Base-by-base conservation (phyloP, 2,329 filamentous ascomycete species). In the Cordyceps fumosorosea region DNA sequence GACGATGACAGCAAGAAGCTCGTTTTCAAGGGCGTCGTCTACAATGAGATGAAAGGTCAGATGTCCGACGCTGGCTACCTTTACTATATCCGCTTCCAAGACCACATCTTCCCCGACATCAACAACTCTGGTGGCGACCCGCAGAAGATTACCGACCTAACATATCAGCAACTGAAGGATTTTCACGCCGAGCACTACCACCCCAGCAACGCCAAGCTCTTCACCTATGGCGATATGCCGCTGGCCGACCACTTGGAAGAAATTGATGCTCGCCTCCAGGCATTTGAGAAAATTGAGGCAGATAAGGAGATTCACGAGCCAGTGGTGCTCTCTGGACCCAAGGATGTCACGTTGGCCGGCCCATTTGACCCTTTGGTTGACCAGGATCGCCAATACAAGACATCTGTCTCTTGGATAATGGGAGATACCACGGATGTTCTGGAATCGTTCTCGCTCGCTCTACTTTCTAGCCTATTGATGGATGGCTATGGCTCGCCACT, bases 1-100 rank as follows among this genome's bases (percentile, higher is more conserved):
- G 72, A 74, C 11, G 79, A 73, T 69, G 81, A 86, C 62, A 84
- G 86, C 71, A 85, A 86, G 73, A 86, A 85, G 65, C 77, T 96
- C 47, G 90, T 96, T 0, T 98, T 98, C 81, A 98, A 98, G 78
- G 93, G 93, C 29, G 95, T 98, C 1, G 93, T 98, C 0, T 98
- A 98, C 78, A 99, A 99, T 70, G 95, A 99, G 78, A 99, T 99
- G 95, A 99, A 99, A 77, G 95, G 95, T 0, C 93, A 97, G 72
- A 96, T 98, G 88, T 98, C 95, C 2, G 95, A 99, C 74, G 92
- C 93, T 7, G 91, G 91, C 67, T 99, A 99, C 70, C 80, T 98
- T 0, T 99, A 91, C 79, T 98, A 97, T 74, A 96, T 97, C 67
- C 85, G 89, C 59, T 99, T 96, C 75, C 91, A 96, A 72, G 92